A percentile compares a stretch with the other conserved stretches of the same genome.
Conservation (phyloP, 1,139 yeast species). For the Taphrina wiesneri region DNA sequence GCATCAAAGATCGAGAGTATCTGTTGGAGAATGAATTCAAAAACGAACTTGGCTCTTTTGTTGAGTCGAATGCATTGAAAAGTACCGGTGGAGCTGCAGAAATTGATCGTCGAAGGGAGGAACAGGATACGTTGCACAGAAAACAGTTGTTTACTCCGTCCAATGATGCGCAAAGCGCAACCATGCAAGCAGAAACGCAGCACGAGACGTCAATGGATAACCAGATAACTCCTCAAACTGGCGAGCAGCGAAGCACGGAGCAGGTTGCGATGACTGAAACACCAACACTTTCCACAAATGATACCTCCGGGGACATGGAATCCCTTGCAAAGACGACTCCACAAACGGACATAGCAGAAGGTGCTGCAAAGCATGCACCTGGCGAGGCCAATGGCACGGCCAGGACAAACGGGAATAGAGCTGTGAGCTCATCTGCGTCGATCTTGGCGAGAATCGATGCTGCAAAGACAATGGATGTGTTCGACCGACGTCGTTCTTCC, state of each 20-base stretch:
- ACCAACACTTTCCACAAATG: background rate
- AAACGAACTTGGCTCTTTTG: constrained; percentile 85
- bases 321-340: background rate
- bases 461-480: background rate
- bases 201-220: background rate
- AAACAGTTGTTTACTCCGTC: constrained; percentile 35
- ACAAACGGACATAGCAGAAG: background rate
- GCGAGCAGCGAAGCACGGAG: no score
- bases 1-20: constrained; percentile 69
- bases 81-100: constrained; percentile 89
- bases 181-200: background rate
- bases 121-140: constrained; percentile 56
- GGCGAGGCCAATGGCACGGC: background rate
- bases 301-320: background rate
- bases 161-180: background rate
- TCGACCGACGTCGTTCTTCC: constrained; percentile 5
- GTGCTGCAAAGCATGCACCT: background rate
- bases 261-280: background rate
- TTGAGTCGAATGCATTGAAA: constrained; percentile 70
- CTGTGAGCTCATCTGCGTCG: constrained; percentile 5
- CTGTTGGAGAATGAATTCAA: constrained; percentile 65
- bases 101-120: constrained; percentile 65
- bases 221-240: no score
- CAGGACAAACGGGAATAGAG: background rate
- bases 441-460: constrained; percentile 11